Evolutionary conservation across 2,329 filamentous ascomycete species (phyloP).

Genomic region (Cercospora berteroae): DNA sequence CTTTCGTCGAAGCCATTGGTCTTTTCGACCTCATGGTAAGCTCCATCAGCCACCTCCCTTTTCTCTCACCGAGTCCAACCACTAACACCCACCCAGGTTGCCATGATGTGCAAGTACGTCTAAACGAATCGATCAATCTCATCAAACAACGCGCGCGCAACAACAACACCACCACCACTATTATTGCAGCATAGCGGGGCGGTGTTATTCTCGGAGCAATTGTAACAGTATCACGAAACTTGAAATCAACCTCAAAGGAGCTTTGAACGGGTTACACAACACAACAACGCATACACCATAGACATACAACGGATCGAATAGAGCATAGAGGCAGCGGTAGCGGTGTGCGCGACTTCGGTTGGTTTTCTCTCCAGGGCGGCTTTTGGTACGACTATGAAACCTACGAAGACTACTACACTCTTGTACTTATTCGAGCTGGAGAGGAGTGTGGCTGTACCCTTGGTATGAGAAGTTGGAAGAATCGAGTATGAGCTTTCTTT

Average conservation of each 20-base stretch:
- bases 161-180: background rate
- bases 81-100: constrained; percentile 49
- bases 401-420: background rate
- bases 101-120: constrained; percentile 76
- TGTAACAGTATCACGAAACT: constrained; percentile 27
- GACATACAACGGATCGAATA: background rate
- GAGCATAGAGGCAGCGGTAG: background rate
- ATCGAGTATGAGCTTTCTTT: background rate
- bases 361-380: background rate
- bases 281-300: background rate
- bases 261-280: background rate
- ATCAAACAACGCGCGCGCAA: background rate
- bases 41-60: background rate
- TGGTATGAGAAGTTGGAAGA: background rate
- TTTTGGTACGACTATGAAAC: background rate
- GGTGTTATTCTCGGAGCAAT: constrained; percentile 14
- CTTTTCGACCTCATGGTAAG: constrained; percentile 76
- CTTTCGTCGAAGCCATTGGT: constrained; percentile 90
- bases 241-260: background rate
- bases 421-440: background rate
- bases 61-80: background rate
- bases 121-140: constrained; percentile 30
- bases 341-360: background rate
- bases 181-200: constrained; percentile 21
- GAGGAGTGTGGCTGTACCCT: background rate